phyloP scores from a whole-genome alignment of 805 yeast species.

The Yarrowia porcina region DNA sequence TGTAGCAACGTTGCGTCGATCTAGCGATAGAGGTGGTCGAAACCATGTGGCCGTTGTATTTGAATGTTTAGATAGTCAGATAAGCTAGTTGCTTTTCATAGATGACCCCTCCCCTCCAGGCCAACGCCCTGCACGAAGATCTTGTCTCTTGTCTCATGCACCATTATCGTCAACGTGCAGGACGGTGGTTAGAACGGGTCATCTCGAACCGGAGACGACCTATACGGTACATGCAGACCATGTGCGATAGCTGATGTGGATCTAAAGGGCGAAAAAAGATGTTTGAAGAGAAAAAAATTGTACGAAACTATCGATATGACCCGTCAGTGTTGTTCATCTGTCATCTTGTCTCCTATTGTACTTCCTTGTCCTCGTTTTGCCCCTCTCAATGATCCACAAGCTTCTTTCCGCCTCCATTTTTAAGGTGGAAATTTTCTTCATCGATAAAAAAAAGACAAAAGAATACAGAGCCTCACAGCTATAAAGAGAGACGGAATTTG shows the following conservation, averaged over 20 bases:
- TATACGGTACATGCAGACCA: constrained; percentile 4
- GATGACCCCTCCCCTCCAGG: too few species aligned
- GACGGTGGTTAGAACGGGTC: neutral
- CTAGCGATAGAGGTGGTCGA: too few species aligned
- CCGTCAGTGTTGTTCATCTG: too few species aligned
- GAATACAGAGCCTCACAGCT: neutral
- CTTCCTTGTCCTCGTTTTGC: too few species aligned
- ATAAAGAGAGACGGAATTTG: neutral
- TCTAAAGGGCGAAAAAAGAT: neutral
- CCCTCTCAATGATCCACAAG: neutral
- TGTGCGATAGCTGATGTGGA: neutral
- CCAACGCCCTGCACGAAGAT: too few species aligned
- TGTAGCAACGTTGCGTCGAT: neutral
- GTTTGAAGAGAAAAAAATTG: too few species aligned
- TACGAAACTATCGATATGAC: too few species aligned
- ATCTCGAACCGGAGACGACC: neutral
- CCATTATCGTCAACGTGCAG: neutral
- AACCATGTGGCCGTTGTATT: too few species aligned
- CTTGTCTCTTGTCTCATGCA: too few species aligned
- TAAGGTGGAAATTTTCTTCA: constrained; percentile 5
- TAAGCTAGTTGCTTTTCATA: too few species aligned
- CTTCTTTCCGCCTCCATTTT: constrained; percentile 8
- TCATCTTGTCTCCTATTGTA: too few species aligned
- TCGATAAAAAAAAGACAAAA: constrained; percentile 3
- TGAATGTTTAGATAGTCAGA: too few species aligned